phyloP scores from a whole-genome alignment of 345 rosid genomes.

The Noccaea caerulescens region DNA sequence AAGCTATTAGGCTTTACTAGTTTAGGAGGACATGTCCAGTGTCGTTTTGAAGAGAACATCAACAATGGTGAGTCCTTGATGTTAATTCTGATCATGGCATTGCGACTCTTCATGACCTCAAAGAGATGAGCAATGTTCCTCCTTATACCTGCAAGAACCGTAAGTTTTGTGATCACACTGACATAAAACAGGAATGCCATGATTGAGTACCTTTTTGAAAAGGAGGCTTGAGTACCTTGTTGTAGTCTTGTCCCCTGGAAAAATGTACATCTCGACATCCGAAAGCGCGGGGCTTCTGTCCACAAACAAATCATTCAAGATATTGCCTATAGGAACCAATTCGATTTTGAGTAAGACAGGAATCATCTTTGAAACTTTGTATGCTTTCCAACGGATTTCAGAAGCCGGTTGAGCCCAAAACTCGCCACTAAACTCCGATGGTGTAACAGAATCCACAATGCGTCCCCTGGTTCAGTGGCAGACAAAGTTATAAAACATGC shows the following conservation, averaged over 20 bases:
- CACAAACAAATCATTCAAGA: conserved; percentile 46
- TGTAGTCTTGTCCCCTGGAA: conserved; percentile 47
- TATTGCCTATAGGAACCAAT: conserved; percentile 48
- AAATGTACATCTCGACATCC: conserved; percentile 65
- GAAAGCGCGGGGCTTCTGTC: conserved; percentile 50
- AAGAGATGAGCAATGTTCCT: conserved; percentile 42
- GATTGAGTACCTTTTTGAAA: conserved; percentile 20
- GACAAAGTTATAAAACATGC: conserved; percentile 13
- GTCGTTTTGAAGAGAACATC: conserved; percentile 64
- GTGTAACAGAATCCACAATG: conserved; percentile 44
- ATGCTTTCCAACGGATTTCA: conserved; percentile 50
- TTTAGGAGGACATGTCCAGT: conserved; percentile 50
- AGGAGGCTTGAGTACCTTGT: conserved; percentile 46
- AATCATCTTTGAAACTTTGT: conserved; percentile 48
- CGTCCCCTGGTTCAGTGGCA: conserved; percentile 52
- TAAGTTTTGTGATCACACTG: conserved; percentile 10
- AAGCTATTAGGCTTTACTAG: conserved; percentile 44
- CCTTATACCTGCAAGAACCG: conserved; percentile 37
- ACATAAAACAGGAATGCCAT: background rate
- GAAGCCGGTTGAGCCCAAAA: conserved; percentile 59
- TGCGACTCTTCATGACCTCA: conserved; percentile 47
- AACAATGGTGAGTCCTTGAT: conserved; percentile 58
- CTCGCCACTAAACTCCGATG: conserved; percentile 47
- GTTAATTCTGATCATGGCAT: conserved; percentile 53
- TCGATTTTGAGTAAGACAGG: conserved; percentile 53